phyloP scores from a whole-genome alignment of 306 rosid genomes.

The Elaeagnus macrophylla region DNA sequence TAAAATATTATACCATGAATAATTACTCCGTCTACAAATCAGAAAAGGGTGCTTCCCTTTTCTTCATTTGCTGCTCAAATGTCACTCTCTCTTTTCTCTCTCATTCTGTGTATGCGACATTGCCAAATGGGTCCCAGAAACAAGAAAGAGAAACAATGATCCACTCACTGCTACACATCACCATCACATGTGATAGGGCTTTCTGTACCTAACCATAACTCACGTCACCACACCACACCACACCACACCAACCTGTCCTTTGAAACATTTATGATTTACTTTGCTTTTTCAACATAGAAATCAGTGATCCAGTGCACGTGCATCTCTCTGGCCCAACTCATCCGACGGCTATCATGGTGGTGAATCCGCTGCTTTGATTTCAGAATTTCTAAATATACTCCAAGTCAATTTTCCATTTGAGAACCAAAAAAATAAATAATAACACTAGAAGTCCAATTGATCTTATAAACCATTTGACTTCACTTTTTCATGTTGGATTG shows the following conservation, averaged over 20 bases:
- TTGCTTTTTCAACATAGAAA: too few species aligned
- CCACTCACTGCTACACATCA: conserved; percentile 21
- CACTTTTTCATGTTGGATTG: too few species aligned
- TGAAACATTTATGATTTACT: too few species aligned
- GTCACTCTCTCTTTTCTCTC: neutral
- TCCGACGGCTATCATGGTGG: conserved; percentile 1
- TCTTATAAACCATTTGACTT: too few species aligned
- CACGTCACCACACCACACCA: neutral
- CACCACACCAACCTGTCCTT: neutral
- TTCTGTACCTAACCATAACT: conserved; percentile 10
- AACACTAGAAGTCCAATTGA: too few species aligned
- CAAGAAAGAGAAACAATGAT: conserved; percentile 7
- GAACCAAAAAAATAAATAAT: too few species aligned
- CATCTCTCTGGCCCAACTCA: neutral
- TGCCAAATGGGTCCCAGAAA: conserved; percentile 1
- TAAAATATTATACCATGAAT: too few species aligned
- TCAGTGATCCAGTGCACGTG: conserved; percentile 9
- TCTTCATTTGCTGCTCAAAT: neutral
- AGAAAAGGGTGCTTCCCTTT: conserved; percentile 1
- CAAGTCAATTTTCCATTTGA: too few species aligned
- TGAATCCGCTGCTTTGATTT: too few species aligned
- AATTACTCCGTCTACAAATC: too few species aligned
- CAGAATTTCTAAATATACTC: too few species aligned
- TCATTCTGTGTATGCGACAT: neutral
- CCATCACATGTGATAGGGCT: conserved; percentile 35